Evolutionary conservation across 345 rosid species (phyloP).

Genomic region (Arabidopsis thaliana): TAIR10.1 NC_003070.9:771501-772000

Average conservation of each 20-base stretch:
- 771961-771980: background rate
- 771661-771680: background rate
- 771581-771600: slow-evolving; percentile 15
- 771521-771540: slow-evolving; percentile 15
- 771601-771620: too few relatives aligned
- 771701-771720: background rate
- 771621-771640: slow-evolving; percentile 31
- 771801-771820: background rate
- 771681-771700: background rate
- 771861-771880: background rate
- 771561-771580: slow-evolving; percentile 34
- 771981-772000: background rate
- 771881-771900: background rate
- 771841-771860: background rate
- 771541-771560: slow-evolving; percentile 37
- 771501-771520: background rate
- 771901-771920: background rate
- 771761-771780: slow-evolving; percentile 6
- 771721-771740: background rate
- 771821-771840: background rate
- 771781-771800: background rate
- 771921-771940: background rate
- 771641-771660: slow-evolving; percentile 28
- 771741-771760: background rate
- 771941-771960: background rate